Percentiles rank a stretch among this genome's conserved stretches.
Evolutionary conservation across 2,329 filamentous ascomycete genomes (phyloP).

Genomic region (Chaetomiaceae sp.): DNA sequence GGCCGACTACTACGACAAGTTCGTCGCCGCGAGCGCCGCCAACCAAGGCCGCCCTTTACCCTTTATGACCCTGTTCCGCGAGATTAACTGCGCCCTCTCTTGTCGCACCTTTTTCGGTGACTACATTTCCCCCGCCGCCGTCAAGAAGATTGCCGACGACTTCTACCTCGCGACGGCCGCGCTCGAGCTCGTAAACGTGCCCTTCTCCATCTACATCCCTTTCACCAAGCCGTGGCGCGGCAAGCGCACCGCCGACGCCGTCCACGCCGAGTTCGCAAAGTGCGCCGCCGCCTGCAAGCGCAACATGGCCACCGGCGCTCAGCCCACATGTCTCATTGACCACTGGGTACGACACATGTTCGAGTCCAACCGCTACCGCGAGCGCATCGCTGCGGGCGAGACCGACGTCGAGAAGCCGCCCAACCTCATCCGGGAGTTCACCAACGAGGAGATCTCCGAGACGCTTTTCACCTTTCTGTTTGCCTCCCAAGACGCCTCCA

Average conservation of each 20-base stretch:
- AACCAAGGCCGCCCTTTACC: slow-evolving; percentile 64
- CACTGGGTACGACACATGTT: slow-evolving; percentile 88
- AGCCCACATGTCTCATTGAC: slow-evolving; percentile 90
- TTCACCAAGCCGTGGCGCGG: slow-evolving; percentile 97
- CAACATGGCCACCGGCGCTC: slow-evolving; percentile 81
- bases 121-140: slow-evolving; percentile 84
- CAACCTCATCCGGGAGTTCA: slow-evolving; percentile 79
- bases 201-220: slow-evolving; percentile 87
- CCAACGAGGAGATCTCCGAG: slow-evolving; percentile 85
- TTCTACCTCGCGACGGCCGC: slow-evolving; percentile 96
- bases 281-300: slow-evolving; percentile 92
- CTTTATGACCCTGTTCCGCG: slow-evolving; percentile 89
- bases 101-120: slow-evolving; percentile 94
- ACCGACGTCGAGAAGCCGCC: slow-evolving; percentile 73
- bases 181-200: slow-evolving; percentile 82
- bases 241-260: slow-evolving; percentile 91
- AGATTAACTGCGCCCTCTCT: slow-evolving; percentile 90
- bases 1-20: slow-evolving; percentile 76
- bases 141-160: slow-evolving; percentile 93
- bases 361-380: slow-evolving; percentile 75
- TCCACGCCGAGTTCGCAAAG: slow-evolving; percentile 81
- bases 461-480: slow-evolving; percentile 96
- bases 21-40: slow-evolving; percentile 61
- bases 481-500: slow-evolving; percentile 94
- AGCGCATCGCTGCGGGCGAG: slow-evolving; percentile 65